Conservation (phyloP, 345 rosid species). For the Raphanus sativus region DNA sequence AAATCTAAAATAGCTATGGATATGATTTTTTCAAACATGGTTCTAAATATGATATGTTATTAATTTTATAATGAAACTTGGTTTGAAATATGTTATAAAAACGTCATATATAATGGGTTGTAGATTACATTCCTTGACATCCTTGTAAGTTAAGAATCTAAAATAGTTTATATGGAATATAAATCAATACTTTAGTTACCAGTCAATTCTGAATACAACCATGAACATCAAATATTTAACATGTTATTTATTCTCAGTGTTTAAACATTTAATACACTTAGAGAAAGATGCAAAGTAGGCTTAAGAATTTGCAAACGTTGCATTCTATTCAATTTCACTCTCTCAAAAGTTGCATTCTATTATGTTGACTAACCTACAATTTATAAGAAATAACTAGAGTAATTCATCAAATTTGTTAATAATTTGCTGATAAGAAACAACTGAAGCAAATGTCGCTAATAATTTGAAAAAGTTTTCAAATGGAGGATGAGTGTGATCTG, state of each 20-base stretch:
- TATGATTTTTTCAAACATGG: too few relatives aligned
- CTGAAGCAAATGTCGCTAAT: too few relatives aligned
- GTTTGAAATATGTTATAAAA: not conserved
- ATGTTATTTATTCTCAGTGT: not conserved
- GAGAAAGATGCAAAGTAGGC: not conserved
- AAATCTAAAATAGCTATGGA: too few relatives aligned
- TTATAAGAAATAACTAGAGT: too few relatives aligned
- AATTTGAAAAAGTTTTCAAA: slow-evolving; percentile 2
- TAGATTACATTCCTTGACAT: not conserved
- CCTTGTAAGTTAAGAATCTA: not conserved
- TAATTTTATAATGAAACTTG: not conserved
- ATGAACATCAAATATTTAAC: not conserved
- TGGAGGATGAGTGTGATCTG: slow-evolving; percentile 32
- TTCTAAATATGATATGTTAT: not conserved
- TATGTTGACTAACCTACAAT: too few relatives aligned
- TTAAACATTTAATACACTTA: not conserved
- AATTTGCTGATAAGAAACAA: too few relatives aligned
- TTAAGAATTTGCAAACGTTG: not conserved
- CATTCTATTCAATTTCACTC: not conserved
- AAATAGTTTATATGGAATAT: not conserved
- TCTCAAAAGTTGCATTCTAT: not conserved
- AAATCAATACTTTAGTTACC: not conserved
- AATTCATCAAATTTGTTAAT: too few relatives aligned
- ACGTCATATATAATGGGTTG: not conserved
- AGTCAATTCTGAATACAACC: not conserved